Evolutionary conservation across 2,329 filamentous ascomycete genomes (phyloP), one percentile per base, ranked within the genome.

Genomic region (Curvularia hawaiiensis): DNA sequence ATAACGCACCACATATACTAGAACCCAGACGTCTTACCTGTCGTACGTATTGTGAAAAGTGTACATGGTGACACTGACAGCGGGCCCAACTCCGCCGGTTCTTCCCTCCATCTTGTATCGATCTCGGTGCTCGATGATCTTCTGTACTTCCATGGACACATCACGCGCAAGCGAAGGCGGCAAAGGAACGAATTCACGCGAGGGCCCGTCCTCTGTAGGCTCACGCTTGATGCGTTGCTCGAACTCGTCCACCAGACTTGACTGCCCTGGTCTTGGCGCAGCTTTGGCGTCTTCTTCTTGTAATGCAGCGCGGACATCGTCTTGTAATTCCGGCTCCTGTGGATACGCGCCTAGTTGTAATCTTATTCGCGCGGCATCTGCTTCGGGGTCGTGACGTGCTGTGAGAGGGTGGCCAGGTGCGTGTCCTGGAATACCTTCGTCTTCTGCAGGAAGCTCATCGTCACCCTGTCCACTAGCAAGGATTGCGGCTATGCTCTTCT

Each of bases 31-130:
- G n/a, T 60, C 86, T 80, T 79, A 93, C 91, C 87, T 90, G 76
- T 96, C 92, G 62, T 92, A 88, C 0, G 91, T 96, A 76, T 99
- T 99, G 80, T 99, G 95, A 72, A 98, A 97, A 0, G 95, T 99
- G 75, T 96, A 97, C 90, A 98, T 98, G 81, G 91, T 95, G 24
- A 96, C 89, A 69, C 92, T 96, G 58, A 97, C 83, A 26, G 88
- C 88, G 53, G 92, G 87, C 14, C 93, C 92, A 50, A 93, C 85
- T 9, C 93, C 94, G 16, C 92, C 91, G 12, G 90, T 94, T 33
- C 90, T 86, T 20, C 88, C 87, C 58, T 96, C 91, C 56, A 98
- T 94, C 72, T 87, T 90, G 75, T 97, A 96, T 18, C 94, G 86
- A 70, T 98, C 94, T 22, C 95, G 88, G 70, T 96, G 91, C 76